A percentile compares a stretch with the other conserved stretches of the same genome.
These are phyloP conservation scores for Punica granatum DNA, from an alignment of 345 rosid genomes.

Conservation along the genomic window DNA sequence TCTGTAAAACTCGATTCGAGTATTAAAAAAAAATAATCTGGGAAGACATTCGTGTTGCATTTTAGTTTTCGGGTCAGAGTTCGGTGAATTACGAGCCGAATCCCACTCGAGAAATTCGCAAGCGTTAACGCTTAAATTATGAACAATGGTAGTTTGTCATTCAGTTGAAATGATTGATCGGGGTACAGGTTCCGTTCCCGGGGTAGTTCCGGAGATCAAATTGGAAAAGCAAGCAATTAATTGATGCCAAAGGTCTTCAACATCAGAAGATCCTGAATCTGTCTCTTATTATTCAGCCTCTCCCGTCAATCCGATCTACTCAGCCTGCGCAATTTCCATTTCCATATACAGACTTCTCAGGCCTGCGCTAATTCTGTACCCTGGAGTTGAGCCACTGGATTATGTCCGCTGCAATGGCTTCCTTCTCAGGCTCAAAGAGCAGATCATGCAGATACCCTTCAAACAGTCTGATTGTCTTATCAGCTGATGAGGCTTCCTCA, in stretches of 20 bases:
- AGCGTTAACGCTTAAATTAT: no score
- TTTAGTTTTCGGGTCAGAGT: no score
- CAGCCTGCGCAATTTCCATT: not conserved
- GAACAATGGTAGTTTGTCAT: not conserved
- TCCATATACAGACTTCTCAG: not conserved
- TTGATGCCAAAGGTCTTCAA: not conserved
- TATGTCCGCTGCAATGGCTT: slow-evolving; percentile 52
- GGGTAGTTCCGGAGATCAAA: not conserved
- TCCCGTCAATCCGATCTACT: not conserved
- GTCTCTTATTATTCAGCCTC: not conserved
- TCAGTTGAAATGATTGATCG: not conserved
- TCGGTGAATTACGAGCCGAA: no score
- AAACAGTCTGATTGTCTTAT: slow-evolving; percentile 59
- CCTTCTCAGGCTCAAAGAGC: slow-evolving; percentile 79
- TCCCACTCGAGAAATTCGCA: no score
- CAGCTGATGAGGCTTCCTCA: slow-evolving; percentile 60
- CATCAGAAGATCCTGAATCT: slow-evolving; percentile 1
- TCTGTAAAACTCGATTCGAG: no score
- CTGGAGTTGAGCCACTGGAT: slow-evolving; percentile 47
- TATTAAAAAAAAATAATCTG: no score
- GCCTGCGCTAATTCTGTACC: slow-evolving; percentile 3
- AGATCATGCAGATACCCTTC: slow-evolving; percentile 83
- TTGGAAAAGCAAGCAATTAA: not conserved
- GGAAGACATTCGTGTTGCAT: no score
- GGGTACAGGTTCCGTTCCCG: not conserved